These are phyloP conservation scores for Starmerella apis DNA, from an alignment of 805 yeast species.

Conservation along the genomic window DNA sequence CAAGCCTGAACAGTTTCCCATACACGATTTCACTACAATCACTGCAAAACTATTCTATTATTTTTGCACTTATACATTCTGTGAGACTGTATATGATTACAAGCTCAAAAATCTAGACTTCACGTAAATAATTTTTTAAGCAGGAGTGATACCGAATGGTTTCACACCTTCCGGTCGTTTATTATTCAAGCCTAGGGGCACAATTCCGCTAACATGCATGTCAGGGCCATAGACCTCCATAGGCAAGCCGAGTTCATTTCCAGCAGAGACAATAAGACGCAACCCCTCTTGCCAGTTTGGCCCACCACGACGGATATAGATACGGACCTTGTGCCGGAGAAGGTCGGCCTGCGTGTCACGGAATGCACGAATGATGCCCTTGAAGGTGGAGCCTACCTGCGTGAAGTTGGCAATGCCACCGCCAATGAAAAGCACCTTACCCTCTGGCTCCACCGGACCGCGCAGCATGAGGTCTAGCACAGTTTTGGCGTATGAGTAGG, in stretches of 20 bases:
- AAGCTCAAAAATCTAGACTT: background rate
- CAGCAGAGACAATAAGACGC: constrained; percentile 36
- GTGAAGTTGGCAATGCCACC: constrained; percentile 43
- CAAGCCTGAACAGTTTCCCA: no score
- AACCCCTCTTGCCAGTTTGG: constrained; percentile 44
- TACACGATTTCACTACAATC: no score
- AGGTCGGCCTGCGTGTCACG: constrained; percentile 34
- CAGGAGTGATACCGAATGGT: constrained; percentile 33
- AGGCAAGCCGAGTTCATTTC: constrained; percentile 38
- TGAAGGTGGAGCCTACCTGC: constrained; percentile 40
- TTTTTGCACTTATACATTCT: no score
- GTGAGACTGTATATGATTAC: background rate
- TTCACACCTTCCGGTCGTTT: constrained; percentile 35
- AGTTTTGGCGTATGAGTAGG: constrained; percentile 41
- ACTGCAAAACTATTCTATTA: no score
- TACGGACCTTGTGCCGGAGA: constrained; percentile 35
- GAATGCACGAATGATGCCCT: constrained; percentile 42
- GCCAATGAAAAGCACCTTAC: constrained; percentile 39
- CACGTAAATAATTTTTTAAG: background rate
- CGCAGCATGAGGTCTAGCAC: constrained; percentile 40
- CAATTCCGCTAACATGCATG: constrained; percentile 41
- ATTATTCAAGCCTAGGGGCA: constrained; percentile 36
- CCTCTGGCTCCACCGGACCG: constrained; percentile 33
- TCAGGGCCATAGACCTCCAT: constrained; percentile 45
- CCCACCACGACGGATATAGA: constrained; percentile 40